phyloP scores from a whole-genome alignment of 495 filamentous ascomycete species.

The Penicillium lividum region DNA sequence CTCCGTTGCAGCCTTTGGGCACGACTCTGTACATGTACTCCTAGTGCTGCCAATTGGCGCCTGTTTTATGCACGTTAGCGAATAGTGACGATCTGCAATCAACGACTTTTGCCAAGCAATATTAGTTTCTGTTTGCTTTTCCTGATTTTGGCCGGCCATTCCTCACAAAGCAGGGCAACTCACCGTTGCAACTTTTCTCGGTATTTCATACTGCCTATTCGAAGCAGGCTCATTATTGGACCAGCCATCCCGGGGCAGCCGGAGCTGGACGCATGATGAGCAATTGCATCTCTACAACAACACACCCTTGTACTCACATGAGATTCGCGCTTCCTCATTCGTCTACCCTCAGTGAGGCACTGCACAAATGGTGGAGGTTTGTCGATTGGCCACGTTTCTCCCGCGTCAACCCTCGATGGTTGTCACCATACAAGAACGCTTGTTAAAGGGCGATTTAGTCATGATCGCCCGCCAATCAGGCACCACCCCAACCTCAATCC shows the following conservation, averaged over 20 bases:
- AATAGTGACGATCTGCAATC: constrained; percentile 21
- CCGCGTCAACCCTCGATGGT: not conserved
- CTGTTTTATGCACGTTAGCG: constrained; percentile 21
- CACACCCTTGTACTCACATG: constrained; percentile 7
- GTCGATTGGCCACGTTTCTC: constrained; percentile 7
- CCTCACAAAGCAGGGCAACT: not conserved
- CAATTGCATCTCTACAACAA: not conserved
- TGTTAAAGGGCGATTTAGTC: constrained; percentile 1
- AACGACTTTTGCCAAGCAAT: constrained; percentile 11
- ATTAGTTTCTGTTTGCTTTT: not conserved
- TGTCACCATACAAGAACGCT: not conserved
- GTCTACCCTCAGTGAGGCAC: not conserved
- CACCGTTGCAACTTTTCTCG: not conserved
- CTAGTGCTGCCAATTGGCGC: constrained; percentile 15
- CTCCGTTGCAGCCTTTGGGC: constrained; percentile 10
- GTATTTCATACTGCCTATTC: not conserved
- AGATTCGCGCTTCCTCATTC: not conserved
- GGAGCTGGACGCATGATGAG: constrained; percentile 6
- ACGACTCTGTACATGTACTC: constrained; percentile 28
- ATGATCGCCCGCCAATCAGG: constrained; percentile 4
- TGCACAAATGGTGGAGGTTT: not conserved
- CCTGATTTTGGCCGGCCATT: not conserved
- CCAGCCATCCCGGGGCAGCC: constrained; percentile 2
- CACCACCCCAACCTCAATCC: not conserved
- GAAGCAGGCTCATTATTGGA: not conserved